Evolutionary conservation across 2,329 filamentous ascomycete species (phyloP).

Genomic region (Fusarium fracticaudum): DNA sequence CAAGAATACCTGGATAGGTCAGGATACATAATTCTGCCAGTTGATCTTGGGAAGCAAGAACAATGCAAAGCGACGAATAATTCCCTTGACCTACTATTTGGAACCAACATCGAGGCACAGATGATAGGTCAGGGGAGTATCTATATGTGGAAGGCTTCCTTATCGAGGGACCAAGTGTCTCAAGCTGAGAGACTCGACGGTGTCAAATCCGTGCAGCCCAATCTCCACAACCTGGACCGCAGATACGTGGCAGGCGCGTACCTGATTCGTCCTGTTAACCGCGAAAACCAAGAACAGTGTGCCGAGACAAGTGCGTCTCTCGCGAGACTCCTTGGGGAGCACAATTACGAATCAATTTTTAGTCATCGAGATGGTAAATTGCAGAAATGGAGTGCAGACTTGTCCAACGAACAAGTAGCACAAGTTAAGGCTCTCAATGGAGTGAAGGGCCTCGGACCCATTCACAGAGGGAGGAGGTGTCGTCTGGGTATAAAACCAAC

Average conservation of each 20-base stretch:
- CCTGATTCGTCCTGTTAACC: not conserved
- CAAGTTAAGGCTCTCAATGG: not conserved
- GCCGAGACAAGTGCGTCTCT: not conserved
- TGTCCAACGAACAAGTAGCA: not conserved
- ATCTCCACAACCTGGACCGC: not conserved
- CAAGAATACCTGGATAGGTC: not conserved
- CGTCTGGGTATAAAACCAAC: fast-evolving
- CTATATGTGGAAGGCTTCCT: not conserved
- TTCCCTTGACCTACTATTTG: not conserved
- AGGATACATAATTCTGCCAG: not conserved
- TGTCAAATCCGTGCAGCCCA: not conserved
- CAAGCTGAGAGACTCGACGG: not conserved
- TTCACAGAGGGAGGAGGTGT: not conserved
- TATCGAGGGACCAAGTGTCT: not conserved
- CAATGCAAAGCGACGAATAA: not conserved
- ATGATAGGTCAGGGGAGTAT: not conserved
- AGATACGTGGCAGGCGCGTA: not conserved
- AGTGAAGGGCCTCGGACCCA: not conserved
- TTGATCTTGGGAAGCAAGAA: not conserved
- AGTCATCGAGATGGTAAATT: too few species aligned
- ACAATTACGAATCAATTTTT: too few species aligned
- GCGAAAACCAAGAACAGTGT: not conserved
- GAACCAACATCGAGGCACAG: not conserved
- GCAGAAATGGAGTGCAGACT: fast-evolving
- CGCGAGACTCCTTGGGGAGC: not conserved